Evolutionary conservation across 2,329 filamentous ascomycete species (phyloP), one percentile per base, ranked within the genome.

Genomic region (Fusarium neocosmosporiellum): DNA sequence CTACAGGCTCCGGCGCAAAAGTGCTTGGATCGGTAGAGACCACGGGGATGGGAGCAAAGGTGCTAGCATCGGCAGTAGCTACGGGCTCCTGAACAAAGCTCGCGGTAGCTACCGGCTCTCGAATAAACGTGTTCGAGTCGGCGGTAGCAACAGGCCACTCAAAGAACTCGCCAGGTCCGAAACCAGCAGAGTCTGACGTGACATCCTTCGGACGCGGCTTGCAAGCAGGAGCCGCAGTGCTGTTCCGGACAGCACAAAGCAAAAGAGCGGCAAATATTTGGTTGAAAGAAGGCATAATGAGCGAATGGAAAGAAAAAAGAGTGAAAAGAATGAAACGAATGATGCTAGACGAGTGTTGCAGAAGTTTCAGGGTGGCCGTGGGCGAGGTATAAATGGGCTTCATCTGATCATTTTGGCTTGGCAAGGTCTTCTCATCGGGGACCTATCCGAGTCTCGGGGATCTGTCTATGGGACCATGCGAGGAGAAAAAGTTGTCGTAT

Each of bases 171-270:
- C 20, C 33, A 27, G 53, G 53, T 18, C 33, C 53, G 33, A 27
- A 37, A 14, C 53, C 53, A 55, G 33, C 33, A 34, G 33, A 27
- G 14, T 4, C 9, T 36, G 53, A 24, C 20, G 33, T 27, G 53
- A n/a, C 33, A 27, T 55, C 53, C 16, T 55, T 34, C 3, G 53
- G 3, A 11, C 16, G 20, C 14, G 53, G 53, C 53, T n/a, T 55
- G 20, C 53, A 55, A 37, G 53, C 53, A n/a, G 53, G 53, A 27
- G 53, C 53, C 14, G 53, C 53, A 7, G 20, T 55, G 53, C 53
- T 37, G 20, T 55, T 20, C 53, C 31, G 33, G 53, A 55, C 31
- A 36, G 53, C 33, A 55, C 31, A 22, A n/a, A 55, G 14, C 6
- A 55, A 37, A 55, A 55, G 33, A 36, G 22, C 18, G 33, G 16